Percentiles rank a stretch among this genome's conserved stretches.
Evolutionary conservation across 768 basidiomycete genomes (phyloP).

Genomic region (Rhodotorula kratochvilovae): DNA sequence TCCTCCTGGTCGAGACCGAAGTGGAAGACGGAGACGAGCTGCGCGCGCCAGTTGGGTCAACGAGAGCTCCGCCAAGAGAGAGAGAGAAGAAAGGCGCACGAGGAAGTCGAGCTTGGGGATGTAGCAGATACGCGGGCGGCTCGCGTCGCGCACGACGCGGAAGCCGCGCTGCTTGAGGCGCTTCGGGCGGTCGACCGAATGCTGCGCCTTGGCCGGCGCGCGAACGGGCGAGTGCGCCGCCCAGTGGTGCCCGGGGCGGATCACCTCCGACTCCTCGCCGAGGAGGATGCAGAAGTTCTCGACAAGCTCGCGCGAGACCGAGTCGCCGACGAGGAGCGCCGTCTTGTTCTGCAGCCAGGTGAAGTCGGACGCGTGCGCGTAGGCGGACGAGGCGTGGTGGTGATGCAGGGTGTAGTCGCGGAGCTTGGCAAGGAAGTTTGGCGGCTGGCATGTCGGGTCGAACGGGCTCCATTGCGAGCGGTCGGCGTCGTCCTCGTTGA

Average conservation of each 20-base stretch:
- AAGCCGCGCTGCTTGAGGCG: conserved; percentile 23
- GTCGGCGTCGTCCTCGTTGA: conserved; percentile 37
- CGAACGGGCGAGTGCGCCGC: conserved; percentile 17
- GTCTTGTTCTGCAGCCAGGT: conserved; percentile 40
- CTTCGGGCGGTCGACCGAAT: conserved; percentile 20
- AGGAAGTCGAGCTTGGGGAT: conserved; percentile 42
- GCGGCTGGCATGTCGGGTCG: conserved; percentile 37
- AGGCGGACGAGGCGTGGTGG: not conserved
- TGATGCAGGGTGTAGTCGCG: conserved; percentile 22
- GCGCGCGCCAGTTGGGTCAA: too few species aligned
- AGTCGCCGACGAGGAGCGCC: conserved; percentile 42
- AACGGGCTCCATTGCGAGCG: conserved; percentile 32
- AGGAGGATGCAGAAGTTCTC: conserved; percentile 44
- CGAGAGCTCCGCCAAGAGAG: too few species aligned
- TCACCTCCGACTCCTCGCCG: conserved; percentile 41
- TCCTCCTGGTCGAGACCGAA: conserved; percentile 44
- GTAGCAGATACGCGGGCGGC: conserved; percentile 42
- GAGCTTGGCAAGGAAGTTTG: conserved; percentile 34
- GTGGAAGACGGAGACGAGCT: conserved; percentile 43
- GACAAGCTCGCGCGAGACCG: conserved; percentile 44
- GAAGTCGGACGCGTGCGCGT: conserved; percentile 12
- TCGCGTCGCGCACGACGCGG: conserved; percentile 40
- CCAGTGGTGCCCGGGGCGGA: conserved; percentile 32
- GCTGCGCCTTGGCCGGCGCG: conserved; percentile 28
- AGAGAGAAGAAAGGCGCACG: conserved; percentile 14